Conservation (phyloP, 129 eudicot species). For the Artemisia argyi region DNA sequence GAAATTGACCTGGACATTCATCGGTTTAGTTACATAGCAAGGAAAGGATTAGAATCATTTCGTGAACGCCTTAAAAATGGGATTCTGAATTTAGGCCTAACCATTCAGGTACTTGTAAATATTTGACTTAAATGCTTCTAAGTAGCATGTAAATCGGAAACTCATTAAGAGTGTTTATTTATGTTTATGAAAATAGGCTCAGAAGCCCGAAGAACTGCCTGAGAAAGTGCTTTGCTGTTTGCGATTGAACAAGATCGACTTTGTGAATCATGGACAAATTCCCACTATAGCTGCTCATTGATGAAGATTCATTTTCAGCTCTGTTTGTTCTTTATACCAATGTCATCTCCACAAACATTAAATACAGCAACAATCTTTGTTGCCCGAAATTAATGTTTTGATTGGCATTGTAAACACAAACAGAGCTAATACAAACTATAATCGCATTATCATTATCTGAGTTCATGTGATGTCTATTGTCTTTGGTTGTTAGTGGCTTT, state of each 20-base stretch:
- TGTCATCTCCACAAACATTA: slow-evolving; percentile 9
- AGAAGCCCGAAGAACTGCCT: slow-evolving; percentile 72
- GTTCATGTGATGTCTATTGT: neutral
- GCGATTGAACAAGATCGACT: slow-evolving; percentile 68
- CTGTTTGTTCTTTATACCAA: slow-evolving; percentile 10
- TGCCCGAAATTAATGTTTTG: neutral
- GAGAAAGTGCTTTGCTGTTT: slow-evolving; percentile 81
- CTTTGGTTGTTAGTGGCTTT: neutral
- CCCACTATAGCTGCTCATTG: slow-evolving; percentile 45
- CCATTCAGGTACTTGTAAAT: slow-evolving; percentile 52
- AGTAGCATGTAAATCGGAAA: neutral
- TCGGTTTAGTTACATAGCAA: slow-evolving; percentile 71
- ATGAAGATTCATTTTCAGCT: slow-evolving; percentile 16
- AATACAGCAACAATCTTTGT: neutral
- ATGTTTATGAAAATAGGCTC: slow-evolving; percentile 47
- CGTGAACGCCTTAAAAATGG: slow-evolving; percentile 55
- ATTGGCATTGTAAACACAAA: slow-evolving; percentile 5
- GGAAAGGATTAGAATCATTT: slow-evolving; percentile 72
- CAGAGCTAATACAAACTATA: slow-evolving; percentile 7
- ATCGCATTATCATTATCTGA: neutral
- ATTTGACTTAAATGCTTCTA: neutral
- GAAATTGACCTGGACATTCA: slow-evolving; percentile 76
- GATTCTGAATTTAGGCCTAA: slow-evolving; percentile 62
- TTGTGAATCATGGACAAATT: slow-evolving; percentile 66
- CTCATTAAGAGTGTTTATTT: neutral